phyloP scores from a whole-genome alignment of 192 early-diverging fungal species.

The Podila epicladia region DNA sequence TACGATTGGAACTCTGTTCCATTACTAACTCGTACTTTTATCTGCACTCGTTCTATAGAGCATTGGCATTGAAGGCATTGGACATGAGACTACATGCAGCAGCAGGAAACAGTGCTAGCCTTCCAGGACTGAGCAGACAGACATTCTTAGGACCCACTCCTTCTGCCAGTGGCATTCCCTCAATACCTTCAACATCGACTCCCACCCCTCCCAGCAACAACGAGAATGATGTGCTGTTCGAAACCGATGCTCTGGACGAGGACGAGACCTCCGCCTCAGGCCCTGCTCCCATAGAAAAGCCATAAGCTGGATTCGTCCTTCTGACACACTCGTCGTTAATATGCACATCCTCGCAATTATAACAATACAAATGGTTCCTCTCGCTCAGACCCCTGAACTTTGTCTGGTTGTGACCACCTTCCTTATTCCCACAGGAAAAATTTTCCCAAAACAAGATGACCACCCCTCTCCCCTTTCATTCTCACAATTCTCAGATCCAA shows the following conservation, averaged over 20 bases:
- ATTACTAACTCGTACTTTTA: neutral
- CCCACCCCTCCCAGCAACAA: neutral
- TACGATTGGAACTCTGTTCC: neutral
- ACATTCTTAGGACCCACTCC: slow-evolving; percentile 1
- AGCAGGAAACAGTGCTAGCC: slow-evolving; percentile 17
- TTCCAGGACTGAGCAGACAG: slow-evolving; percentile 16
- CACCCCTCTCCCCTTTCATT: neutral
- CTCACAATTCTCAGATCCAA: neutral
- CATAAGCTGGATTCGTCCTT: neutral
- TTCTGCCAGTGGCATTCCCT: slow-evolving; percentile 2
- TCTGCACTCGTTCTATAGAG: slow-evolving; percentile 44
- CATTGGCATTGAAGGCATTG: slow-evolving; percentile 72
- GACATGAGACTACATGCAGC: slow-evolving; percentile 65
- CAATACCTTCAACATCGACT: neutral
- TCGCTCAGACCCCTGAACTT: too few species aligned
- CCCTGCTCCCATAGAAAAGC: neutral
- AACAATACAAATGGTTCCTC: too few species aligned
- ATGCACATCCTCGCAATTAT: too few species aligned
- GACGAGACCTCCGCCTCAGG: neutral
- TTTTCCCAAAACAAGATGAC: neutral
- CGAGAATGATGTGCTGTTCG: slow-evolving; percentile 5
- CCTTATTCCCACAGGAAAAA: neutral
- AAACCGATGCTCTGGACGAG: neutral
- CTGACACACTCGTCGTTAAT: neutral
- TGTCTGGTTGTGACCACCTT: neutral